Base-by-base conservation (phyloP, 2,329 filamentous ascomycete species). In the Claviceps pazoutovae region DNA sequence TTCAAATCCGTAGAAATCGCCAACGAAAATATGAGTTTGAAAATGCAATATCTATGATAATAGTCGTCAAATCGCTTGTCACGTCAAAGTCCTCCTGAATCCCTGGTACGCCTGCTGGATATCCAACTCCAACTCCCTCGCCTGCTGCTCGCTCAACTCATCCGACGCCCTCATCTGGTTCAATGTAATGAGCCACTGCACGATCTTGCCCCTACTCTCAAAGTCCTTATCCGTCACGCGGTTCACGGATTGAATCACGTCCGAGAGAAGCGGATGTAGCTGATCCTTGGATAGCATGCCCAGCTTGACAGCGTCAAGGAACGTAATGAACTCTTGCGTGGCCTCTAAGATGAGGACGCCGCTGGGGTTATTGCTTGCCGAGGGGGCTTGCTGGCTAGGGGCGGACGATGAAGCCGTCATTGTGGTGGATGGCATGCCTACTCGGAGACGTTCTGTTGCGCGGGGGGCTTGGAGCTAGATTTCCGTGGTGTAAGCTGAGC, bases 81-180 rank as follows among this genome's bases (percentile, higher is more conserved):
- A 84, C 45, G 73, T 78, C 63, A 95, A 71, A 3, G 82, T 88
- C 49, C 78, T 80, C 68, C 96, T 95, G 68, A 97, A 97, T 2
- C 91, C 91, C 60, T 91, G 83, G 64, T 97, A 97, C 42, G 91
- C 91, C 62, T 88, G 83, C 64, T 95, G 88, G 62, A 97, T 95
- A 65, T 97, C 91, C 66, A 95, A 81, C 58, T 93, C 86, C 59
- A 97, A 72, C 67, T 98, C 89, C 53, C 91, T 76, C 5, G 86
- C 86, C 69, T 96, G 88, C 53, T 91, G 83, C 61, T 95, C 86
- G 59, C 79, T 84, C 59, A 98, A 68, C 66, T 95, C 89, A 62
- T 97, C 90, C 1, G 88, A 89, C 8, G 90, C 93, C 63, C 88
- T 88, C 93, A 98, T 97, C 70, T 96, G 90, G 65, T 98, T 98